phyloP scores from a whole-genome alignment of 2,329 filamentous ascomycete species.

The Hymenoscyphus occultus region DNA sequence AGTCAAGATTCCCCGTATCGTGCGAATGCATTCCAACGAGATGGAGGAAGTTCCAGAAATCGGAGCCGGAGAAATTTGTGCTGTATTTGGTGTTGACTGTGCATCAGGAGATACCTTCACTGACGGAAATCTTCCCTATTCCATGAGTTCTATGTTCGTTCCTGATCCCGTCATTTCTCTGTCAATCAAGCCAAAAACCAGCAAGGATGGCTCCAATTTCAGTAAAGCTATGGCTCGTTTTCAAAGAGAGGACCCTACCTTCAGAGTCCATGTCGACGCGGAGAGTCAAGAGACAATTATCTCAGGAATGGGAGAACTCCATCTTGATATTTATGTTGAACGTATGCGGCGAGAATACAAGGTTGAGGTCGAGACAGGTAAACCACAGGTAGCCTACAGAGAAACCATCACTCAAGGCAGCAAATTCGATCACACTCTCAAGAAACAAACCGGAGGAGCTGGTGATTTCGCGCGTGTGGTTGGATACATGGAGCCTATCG shows the following conservation, averaged over 20 bases:
- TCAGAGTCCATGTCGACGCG: constrained; percentile 86
- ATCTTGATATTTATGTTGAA: constrained; percentile 96
- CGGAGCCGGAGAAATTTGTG: constrained; percentile 95
- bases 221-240: constrained; percentile 98
- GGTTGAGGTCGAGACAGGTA: constrained; percentile 91
- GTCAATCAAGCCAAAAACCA: constrained; percentile 93
- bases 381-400: constrained; percentile 94
- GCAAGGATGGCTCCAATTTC: constrained; percentile 89
- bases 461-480: constrained; percentile 93
- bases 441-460: constrained; percentile 92
- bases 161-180: constrained; percentile 97
- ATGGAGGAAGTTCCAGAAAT: constrained; percentile 96
- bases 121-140: constrained; percentile 86
- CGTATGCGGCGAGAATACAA: constrained; percentile 96
- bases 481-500: constrained; percentile 86
- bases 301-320: constrained; percentile 95
- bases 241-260: constrained; percentile 96
- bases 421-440: constrained; percentile 88
- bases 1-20: constrained; percentile 93
- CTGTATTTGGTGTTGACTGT: constrained; percentile 96
- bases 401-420: constrained; percentile 82
- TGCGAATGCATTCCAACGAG: constrained; percentile 99
- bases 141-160: constrained; percentile 97
- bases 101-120: constrained; percentile 98
- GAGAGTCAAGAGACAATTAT: constrained; percentile 98